phyloP scores from a whole-genome alignment of 371 early-diverging fungal genomes.

The Rhizopus microsporus region DNA sequence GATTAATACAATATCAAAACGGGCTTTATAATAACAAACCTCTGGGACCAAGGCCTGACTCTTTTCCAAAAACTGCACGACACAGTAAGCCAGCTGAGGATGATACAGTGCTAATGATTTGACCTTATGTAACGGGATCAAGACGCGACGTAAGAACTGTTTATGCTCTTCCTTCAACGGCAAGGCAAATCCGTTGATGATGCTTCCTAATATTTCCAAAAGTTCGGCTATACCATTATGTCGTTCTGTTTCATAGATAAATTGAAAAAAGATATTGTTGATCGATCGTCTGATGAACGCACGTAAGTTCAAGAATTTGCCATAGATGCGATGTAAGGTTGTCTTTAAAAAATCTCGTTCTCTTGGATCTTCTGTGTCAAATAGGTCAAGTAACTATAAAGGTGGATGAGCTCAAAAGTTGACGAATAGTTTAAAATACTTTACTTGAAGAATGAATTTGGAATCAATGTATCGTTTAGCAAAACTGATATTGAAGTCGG shows the following conservation, averaged over 20 bases:
- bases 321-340: slow-evolving; percentile 95
- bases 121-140: slow-evolving; percentile 95
- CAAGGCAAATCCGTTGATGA: slow-evolving; percentile 97
- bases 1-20: not conserved
- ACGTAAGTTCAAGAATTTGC: slow-evolving; percentile 94
- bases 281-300: slow-evolving; percentile 96
- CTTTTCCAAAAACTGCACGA: slow-evolving; percentile 97
- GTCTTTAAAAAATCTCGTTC: slow-evolving; percentile 98
- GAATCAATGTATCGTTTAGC: slow-evolving; percentile 96
- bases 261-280: slow-evolving; percentile 96
- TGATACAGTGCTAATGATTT: slow-evolving; percentile 90
- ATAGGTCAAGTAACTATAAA: slow-evolving; percentile 86
- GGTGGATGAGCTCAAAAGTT: not conserved
- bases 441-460: slow-evolving; percentile 86
- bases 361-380: slow-evolving; percentile 97
- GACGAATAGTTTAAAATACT: not conserved
- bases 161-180: slow-evolving; percentile 98
- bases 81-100: slow-evolving; percentile 96
- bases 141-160: slow-evolving; percentile 86
- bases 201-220: slow-evolving; percentile 95
- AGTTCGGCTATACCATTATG: slow-evolving; percentile 98
- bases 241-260: slow-evolving; percentile 93
- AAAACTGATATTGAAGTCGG: slow-evolving; percentile 93
- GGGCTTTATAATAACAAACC: slow-evolving; percentile 33
- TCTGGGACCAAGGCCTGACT: slow-evolving; percentile 87